These are phyloP conservation scores for Phytopythium delawarense DNA, from an alignment of 352 stramenopile genomes.

Conservation along the genomic window DNA sequence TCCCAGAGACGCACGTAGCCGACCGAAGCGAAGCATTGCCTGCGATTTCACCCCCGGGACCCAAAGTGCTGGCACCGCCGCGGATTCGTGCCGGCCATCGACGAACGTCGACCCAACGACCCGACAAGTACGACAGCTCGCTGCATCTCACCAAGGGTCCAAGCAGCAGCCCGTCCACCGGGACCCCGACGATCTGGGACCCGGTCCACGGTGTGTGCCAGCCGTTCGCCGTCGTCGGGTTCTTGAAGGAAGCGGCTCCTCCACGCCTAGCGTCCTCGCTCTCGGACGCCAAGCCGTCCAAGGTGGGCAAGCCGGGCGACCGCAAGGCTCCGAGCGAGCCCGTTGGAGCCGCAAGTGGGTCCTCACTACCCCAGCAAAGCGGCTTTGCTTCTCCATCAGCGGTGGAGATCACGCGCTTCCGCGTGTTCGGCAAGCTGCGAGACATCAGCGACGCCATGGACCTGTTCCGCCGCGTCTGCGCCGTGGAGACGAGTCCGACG, in stretches of 20 bases:
- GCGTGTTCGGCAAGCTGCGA: slow-evolving; percentile 71
- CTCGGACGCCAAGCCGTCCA: slow-evolving; percentile 13
- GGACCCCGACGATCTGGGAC: slow-evolving; percentile 51
- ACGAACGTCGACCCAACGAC: slow-evolving; percentile 4
- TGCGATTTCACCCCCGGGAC: background rate
- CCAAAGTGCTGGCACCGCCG: background rate
- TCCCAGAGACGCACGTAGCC: background rate
- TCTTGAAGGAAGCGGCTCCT: slow-evolving; percentile 33
- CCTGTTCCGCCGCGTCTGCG: slow-evolving; percentile 68
- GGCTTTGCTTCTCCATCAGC: background rate
- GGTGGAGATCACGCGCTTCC: slow-evolving; percentile 44
- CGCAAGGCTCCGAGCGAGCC: background rate
- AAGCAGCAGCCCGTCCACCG: slow-evolving; percentile 5
- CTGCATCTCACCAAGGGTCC: slow-evolving; percentile 13
- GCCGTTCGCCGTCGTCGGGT: slow-evolving; percentile 67
- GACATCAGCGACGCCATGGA: slow-evolving; percentile 52
- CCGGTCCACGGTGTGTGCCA: slow-evolving; percentile 72
- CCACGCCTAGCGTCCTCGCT: slow-evolving; percentile 12
- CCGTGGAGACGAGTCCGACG: slow-evolving; percentile 31
- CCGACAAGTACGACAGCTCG: slow-evolving; percentile 26
- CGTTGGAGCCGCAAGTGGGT: background rate
- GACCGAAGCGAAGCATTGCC: background rate
- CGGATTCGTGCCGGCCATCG: background rate
- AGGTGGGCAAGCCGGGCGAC: slow-evolving; percentile 15
- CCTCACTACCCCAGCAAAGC: background rate